These are phyloP conservation scores for Cercospora brassicicola DNA, from an alignment of 2,329 filamentous ascomycete species.

Conservation along the genomic window DNA sequence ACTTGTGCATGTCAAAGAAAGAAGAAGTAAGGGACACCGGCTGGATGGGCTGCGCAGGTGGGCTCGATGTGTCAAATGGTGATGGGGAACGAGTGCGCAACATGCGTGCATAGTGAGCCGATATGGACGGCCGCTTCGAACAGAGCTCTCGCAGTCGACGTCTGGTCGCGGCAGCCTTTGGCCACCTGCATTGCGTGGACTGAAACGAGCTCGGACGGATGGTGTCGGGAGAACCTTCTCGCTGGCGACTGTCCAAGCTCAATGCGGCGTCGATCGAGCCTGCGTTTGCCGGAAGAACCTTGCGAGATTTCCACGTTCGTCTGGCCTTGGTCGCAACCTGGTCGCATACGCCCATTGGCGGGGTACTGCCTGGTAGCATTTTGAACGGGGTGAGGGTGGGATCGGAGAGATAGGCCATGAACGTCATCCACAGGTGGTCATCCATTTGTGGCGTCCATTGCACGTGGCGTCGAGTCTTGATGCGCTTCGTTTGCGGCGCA, in stretches of 20 bases:
- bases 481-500: constrained; percentile 43
- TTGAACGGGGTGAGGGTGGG: constrained; percentile 67
- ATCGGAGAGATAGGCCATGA: constrained; percentile 65
- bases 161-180: constrained; percentile 60
- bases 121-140: constrained; percentile 61
- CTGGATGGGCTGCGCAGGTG: constrained; percentile 35
- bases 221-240: constrained; percentile 46
- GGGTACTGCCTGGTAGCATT: constrained; percentile 62
- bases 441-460: constrained; percentile 65
- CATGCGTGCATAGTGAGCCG: constrained; percentile 64
- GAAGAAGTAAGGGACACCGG: constrained; percentile 27
- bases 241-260: constrained; percentile 23
- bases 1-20: constrained; percentile 54
- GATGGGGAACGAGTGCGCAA: constrained; percentile 62
- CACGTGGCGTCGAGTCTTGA: constrained; percentile 44
- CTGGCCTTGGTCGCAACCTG: constrained; percentile 63
- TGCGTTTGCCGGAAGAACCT: constrained; percentile 29
- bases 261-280: constrained; percentile 35
- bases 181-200: constrained; percentile 50
- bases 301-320: constrained; percentile 58
- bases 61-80: constrained; percentile 49
- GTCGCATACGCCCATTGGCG: constrained; percentile 64
- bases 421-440: constrained; percentile 65
- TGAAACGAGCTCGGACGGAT: constrained; percentile 42
- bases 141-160: constrained; percentile 60